These are phyloP conservation scores for Pseudozyma thailandica DNA, from an alignment of 1,284 basidiomycete genomes.

Conservation along the genomic window DNA sequence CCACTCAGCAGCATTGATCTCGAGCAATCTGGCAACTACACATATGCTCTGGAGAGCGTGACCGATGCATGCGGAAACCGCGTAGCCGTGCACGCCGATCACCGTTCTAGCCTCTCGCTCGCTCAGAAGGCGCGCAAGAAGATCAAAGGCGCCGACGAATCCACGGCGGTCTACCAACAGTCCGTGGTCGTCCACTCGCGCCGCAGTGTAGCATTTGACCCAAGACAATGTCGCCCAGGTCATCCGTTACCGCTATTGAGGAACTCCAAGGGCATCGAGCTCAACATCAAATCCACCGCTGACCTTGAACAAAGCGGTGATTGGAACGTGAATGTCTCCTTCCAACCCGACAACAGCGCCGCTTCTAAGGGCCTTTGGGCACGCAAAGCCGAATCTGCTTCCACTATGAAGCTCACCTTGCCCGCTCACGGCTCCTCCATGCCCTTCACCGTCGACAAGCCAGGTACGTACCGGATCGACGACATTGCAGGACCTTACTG, in stretches of 20 bases:
- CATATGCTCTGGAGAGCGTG: constrained; percentile 54
- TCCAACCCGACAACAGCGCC: constrained; percentile 46
- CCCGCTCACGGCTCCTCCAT: constrained; percentile 14
- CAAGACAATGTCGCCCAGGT: constrained; percentile 75
- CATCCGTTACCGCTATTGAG: constrained; percentile 80
- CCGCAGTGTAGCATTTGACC: constrained; percentile 78
- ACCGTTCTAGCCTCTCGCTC: constrained; percentile 18
- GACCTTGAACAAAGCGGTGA: constrained; percentile 28
- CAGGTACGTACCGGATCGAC: constrained; percentile 85
- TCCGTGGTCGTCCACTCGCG: constrained; percentile 80
- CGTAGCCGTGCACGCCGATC: constrained; percentile 20
- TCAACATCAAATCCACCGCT: constrained; percentile 25
- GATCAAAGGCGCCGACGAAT: constrained; percentile 23
- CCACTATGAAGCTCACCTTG: constrained; percentile 38
- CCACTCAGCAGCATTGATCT: constrained; percentile 59
- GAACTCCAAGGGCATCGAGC: constrained; percentile 24
- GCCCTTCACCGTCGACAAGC: constrained; percentile 65
- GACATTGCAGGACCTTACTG: constrained; percentile 79
- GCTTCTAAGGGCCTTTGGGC: constrained; percentile 43
- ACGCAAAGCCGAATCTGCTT: constrained; percentile 23
- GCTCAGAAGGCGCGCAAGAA: constrained; percentile 42
- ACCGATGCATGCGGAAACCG: constrained; percentile 65
- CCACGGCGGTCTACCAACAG: constrained; percentile 57
- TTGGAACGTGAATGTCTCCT: constrained; percentile 44
- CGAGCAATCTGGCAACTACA: constrained; percentile 50